Conservation (phyloP, 2,329 filamentous ascomycete species). For the Penicillium sp. region DNA sequence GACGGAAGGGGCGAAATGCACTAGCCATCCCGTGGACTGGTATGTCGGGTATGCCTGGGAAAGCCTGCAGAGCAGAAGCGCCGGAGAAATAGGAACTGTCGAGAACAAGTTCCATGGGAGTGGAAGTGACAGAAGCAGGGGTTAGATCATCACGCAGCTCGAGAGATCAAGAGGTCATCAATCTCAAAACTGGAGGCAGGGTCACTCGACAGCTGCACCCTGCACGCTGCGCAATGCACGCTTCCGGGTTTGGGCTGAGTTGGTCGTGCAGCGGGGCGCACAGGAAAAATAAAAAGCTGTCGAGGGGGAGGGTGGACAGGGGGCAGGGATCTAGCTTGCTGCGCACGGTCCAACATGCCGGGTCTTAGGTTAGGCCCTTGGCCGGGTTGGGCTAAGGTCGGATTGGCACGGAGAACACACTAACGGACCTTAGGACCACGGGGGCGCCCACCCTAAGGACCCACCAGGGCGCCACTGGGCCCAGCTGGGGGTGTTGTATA, state of each 20-base stretch:
- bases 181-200: not conserved
- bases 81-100: not conserved
- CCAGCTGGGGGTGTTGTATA: conserved; percentile 13
- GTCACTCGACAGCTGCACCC: conserved; percentile 16
- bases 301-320: conserved; percentile 11
- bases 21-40: conserved; percentile 18
- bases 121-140: too few species aligned
- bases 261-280: conserved; percentile 17
- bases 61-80: not conserved
- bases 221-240: conserved; percentile 14
- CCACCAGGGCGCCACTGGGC: conserved; percentile 25
- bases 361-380: conserved; percentile 20
- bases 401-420: conserved; percentile 27
- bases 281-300: too few species aligned
- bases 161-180: not conserved
- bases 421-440: conserved; percentile 25
- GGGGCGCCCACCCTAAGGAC: conserved; percentile 20
- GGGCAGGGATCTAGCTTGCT: conserved; percentile 15
- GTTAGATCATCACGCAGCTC: too few species aligned
- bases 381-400: conserved; percentile 23
- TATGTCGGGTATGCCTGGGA: conserved; percentile 13
- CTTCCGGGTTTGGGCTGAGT: conserved; percentile 20
- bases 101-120: too few species aligned
- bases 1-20: conserved; percentile 27
- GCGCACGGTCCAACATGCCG: conserved; percentile 22